Base-by-base conservation (phyloP, 352 stramenopile genomes). In the Globisporangium yorkense region DNA sequence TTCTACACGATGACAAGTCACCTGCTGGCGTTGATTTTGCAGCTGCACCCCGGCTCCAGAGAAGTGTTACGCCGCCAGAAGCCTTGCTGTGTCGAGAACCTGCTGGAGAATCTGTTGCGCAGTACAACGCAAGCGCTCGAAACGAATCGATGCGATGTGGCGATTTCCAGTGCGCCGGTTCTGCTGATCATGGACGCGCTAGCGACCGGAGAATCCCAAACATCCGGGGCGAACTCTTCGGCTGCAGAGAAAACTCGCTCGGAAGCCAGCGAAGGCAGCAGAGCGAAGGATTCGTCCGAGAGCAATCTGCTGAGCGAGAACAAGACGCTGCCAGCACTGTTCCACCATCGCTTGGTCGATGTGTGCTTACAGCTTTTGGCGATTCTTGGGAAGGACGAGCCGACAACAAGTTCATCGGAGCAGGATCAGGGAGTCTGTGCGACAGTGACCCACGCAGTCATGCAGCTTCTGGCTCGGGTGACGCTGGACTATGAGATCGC, bases 401-500 rank as follows among this genome's bases (percentile, higher is more conserved):
- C 40, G 18, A 39, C 33, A 18, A 12, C 37, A 5, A 43, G 37
- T 18, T 6, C 13, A 6, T 43, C 37, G 10, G 37, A 43, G 10
- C 37, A 43, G 37, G 3, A 4, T 13, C 12, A 43, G 18, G 37
- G 37, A 43, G 37, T 16, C 12, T 18, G 66, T 24, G 67, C 68
- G 40, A 67, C 67, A 37, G 60, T 71, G 35, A 75, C 77, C 1
- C 86, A 95, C 41, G 77, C 86, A 29, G 70, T 88, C 56, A 83
- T 84, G 77, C 86, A 95, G 54, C 44, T 95, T 29, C 54, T 91
- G 12, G 70, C 70, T 18, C 80, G 66, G 9, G 63, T 96, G 57
- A 92, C 83, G 24, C 57, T 88, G 27, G 72, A 89, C 24, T 91
- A 92, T 58, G 70, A 90, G 3, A 18, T 92, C n/a, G 82, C 83